These are phyloP conservation scores for Geranomyces michiganensis DNA, from an alignment of 192 early-diverging fungal species.

Conservation along the genomic window DNA sequence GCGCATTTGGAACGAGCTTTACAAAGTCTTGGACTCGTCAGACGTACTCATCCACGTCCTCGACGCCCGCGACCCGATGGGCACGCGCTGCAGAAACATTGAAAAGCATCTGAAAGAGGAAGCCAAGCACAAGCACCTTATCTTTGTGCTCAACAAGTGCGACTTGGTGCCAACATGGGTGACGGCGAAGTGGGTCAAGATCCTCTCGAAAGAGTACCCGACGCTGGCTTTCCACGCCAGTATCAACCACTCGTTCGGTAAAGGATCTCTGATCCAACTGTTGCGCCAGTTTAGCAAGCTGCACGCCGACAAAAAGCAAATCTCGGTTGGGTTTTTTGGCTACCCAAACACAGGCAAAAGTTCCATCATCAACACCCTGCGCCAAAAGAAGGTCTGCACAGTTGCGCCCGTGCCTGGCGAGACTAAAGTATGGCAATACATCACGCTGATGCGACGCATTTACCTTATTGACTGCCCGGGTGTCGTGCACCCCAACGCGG, in stretches of 20 bases:
- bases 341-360: conserved; percentile 98
- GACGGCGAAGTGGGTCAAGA: conserved; percentile 93
- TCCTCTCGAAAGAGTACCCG: conserved; percentile 87
- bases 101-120: conserved; percentile 92
- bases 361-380: conserved; percentile 97
- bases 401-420: conserved; percentile 98
- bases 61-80: conserved; percentile 97
- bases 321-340: conserved; percentile 96
- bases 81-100: conserved; percentile 91
- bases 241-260: conserved; percentile 99
- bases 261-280: conserved; percentile 94
- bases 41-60: conserved; percentile 93
- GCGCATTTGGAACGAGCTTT: conserved; percentile 98
- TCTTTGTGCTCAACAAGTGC: conserved; percentile 97
- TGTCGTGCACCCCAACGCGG: conserved; percentile 84
- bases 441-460: conserved; percentile 96
- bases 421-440: conserved; percentile 99
- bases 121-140: conserved; percentile 92
- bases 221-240: conserved; percentile 98
- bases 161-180: conserved; percentile 99
- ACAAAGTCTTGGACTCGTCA: conserved; percentile 94
- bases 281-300: conserved; percentile 95
- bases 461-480: conserved; percentile 99
- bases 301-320: conserved; percentile 98
- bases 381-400: conserved; percentile 95